Conservation (phyloP, 2,329 filamentous ascomycete genomes). For the Aspergillus fischeri region DNA sequence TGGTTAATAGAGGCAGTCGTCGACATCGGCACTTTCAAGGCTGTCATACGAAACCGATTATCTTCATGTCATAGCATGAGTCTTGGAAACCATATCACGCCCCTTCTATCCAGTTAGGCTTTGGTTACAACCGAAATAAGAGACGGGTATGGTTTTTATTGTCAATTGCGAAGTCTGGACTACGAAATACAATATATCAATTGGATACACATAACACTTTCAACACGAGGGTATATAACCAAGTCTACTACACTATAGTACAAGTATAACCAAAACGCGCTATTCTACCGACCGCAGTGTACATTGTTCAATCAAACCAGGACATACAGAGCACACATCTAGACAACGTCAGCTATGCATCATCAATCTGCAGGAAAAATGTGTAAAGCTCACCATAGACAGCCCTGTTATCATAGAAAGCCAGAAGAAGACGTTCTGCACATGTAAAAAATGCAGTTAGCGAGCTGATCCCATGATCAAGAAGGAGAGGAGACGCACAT, state of each 20-base stretch:
- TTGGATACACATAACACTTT: neutral
- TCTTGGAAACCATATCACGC: neutral
- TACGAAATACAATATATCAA: neutral
- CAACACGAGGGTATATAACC: neutral
- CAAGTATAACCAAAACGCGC: neutral
- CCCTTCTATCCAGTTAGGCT: neutral
- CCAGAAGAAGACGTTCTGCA: conserved; percentile 78
- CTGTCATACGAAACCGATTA: neutral
- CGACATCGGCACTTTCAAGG: neutral
- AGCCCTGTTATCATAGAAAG: conserved; percentile 84
- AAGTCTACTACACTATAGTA: neutral
- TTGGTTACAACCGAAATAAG: neutral
- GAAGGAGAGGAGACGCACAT: conserved; percentile 43
- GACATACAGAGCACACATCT: conserved; percentile 61
- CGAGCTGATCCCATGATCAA: neutral
- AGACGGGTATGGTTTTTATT: neutral
- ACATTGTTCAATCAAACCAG: conserved; percentile 39
- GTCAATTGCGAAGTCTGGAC: neutral
- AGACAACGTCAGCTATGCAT: neutral
- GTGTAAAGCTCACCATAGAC: conserved; percentile 60
- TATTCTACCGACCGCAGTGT: conserved; percentile 6
- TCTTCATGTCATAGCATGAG: no score
- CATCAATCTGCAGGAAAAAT: conserved; percentile 5
- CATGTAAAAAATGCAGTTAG: neutral
- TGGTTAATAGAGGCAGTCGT: neutral